Evolutionary conservation across 2,329 filamentous ascomycete genomes (phyloP), one percentile per base, ranked within the genome.

Genomic region (Fusarium floridanum): DNA sequence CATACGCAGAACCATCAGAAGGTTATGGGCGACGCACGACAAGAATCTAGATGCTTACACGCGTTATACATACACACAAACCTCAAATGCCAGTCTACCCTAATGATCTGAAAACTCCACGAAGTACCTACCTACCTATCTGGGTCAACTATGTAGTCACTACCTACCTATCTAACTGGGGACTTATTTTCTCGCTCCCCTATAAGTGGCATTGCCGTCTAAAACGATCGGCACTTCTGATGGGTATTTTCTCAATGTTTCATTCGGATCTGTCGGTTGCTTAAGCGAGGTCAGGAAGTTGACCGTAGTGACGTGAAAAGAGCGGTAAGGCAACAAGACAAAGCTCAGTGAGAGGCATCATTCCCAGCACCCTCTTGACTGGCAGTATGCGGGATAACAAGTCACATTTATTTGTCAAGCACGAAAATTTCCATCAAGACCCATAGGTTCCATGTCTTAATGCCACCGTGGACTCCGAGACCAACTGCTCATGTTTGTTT

Each of bases 1-100:
- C 6, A 12, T 2, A 6, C 3, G 1, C 32, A 34, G 11, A 12
- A 1, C 32, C 4, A 12, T 11, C 0, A 12, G 32, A 12, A 34
- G 32, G 1, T 34, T 12, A 34, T 34, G 32, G 11, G 11, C 32
- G 11, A 34, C 32, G 32, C 0, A 11, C 32, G 32, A 34, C 32
- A 12, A 11, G 3, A 12, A 11, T 34, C 32, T 34, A 2, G 32
- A 5, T 34, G 4, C 32, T 34, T 34, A 1, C 11, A 34, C 32
- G 32, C 11, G 4, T 12, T 34, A 2, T 34, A 11, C 32, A 12
- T 34, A 12, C 11, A 12, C 11, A 12, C 11, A 34, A 34, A 12
- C 32, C 32, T 34, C 1, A 2, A 34, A 34, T 34, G 5, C 11
- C 32, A 34, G 4, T 34, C 11, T 12, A 34, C 32, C 32, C 10